Percentiles rank a stretch among this genome's conserved stretches.
Conservation (phyloP, 1,284 basidiomycete genomes). For the Pseudozyma tsukubaensis region DNA sequence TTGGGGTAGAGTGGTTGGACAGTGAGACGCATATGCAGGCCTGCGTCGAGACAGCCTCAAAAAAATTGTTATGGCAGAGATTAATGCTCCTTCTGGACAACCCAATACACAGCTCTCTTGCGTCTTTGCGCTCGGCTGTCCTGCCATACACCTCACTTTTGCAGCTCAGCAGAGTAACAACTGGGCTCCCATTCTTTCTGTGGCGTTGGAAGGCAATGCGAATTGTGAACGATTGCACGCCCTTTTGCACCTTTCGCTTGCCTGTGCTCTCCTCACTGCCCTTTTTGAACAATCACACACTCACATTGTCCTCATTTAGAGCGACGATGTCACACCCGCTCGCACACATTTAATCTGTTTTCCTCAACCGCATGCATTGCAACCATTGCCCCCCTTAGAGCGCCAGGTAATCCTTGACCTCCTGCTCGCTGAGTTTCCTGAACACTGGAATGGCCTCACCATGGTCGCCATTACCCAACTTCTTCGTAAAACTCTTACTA, state of each 20-base stretch:
- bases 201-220: too few relatives aligned
- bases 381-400: constrained; percentile 11
- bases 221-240: too few relatives aligned
- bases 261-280: too few relatives aligned
- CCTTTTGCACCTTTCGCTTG: too few relatives aligned
- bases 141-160: too few relatives aligned
- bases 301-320: neutral
- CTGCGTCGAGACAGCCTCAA: neutral
- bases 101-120: too few relatives aligned
- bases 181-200: too few relatives aligned
- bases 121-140: neutral
- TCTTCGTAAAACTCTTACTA: constrained; percentile 67
- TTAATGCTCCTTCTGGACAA: neutral
- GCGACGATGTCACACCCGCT: neutral
- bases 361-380: neutral
- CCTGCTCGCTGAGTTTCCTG: constrained; percentile 58
- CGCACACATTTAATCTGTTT: neutral
- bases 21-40: too few relatives aligned
- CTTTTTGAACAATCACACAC: neutral
- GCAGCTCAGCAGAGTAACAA: too few relatives aligned
- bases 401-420: constrained; percentile 62
- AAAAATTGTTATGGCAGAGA: neutral
- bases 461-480: constrained; percentile 44
- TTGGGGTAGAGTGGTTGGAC: constrained; percentile 19
- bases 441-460: constrained; percentile 56